Conservation (phyloP, 306 rosid species). For the Cajanus cajan region DNA sequence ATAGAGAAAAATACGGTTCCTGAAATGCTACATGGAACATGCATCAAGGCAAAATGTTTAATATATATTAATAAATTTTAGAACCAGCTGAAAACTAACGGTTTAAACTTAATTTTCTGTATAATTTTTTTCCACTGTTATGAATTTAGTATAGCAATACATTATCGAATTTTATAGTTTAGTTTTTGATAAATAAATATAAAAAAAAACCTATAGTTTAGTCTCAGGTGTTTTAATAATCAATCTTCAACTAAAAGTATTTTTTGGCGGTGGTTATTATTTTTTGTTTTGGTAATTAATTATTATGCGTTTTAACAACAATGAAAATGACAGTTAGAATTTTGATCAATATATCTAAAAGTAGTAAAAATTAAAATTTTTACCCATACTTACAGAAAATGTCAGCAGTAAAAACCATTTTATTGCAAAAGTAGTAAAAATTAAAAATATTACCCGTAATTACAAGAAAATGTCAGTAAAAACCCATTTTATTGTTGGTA, state of each 20-base stretch:
- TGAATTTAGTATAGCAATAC: not conserved
- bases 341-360: not conserved
- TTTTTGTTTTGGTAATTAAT: too few species aligned
- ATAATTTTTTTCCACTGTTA: not conserved
- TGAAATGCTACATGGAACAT: not conserved
- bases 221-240: too few species aligned
- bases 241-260: too few species aligned
- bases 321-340: not conserved
- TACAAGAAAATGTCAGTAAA: too few species aligned
- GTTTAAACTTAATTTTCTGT: not conserved
- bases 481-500: not conserved
- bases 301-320: not conserved
- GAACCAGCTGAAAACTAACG: not conserved
- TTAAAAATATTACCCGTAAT: too few species aligned
- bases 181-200: too few species aligned
- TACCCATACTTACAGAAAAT: too few species aligned
- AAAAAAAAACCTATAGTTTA: too few species aligned
- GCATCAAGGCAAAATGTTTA: not conserved
- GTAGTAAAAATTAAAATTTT: not conserved
- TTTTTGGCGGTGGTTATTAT: too few species aligned
- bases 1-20: not conserved
- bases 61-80: too few species aligned
- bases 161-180: not conserved
- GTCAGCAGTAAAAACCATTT: too few species aligned
- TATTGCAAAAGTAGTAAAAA: too few species aligned